Percentiles rank a stretch among this genome's conserved stretches.
phyloP scores from a whole-genome alignment of 1,284 basidiomycete species.

The Cystobasidiaceae sp. region DNA sequence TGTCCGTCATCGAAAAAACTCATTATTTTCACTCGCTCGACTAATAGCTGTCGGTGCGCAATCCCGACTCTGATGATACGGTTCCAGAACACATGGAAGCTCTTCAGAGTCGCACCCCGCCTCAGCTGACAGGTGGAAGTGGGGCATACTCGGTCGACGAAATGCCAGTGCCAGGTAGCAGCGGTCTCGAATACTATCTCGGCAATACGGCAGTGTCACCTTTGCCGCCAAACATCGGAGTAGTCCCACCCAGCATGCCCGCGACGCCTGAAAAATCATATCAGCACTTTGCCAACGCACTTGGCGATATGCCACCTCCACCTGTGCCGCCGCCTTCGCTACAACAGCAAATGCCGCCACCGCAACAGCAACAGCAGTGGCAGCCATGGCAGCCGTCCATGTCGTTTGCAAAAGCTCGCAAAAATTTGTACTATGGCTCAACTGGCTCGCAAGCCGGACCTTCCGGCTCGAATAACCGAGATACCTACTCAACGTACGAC shows the following conservation, averaged over 20 bases:
- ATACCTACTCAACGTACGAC: no score
- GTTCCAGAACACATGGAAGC: background rate
- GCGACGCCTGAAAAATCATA: background rate
- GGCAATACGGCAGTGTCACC: background rate
- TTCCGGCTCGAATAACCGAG: no score
- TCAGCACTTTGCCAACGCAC: no score
- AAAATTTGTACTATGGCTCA: no score
- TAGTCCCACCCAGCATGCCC: background rate
- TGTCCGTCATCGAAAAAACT: background rate
- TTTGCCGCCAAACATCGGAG: background rate
- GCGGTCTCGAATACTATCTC: constrained; percentile 6
- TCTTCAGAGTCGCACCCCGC: background rate
- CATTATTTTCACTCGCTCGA: background rate
- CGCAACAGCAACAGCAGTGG: no score
- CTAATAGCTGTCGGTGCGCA: constrained; percentile 18
- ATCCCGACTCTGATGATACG: constrained; percentile 24
- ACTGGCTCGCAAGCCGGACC: no score
- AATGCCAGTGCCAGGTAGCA: background rate
- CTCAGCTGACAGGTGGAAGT: background rate
- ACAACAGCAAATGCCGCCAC: no score
- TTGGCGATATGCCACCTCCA: no score
- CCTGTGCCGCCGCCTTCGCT: no score
- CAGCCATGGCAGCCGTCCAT: no score
- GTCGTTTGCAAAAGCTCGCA: no score
- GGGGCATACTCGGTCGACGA: background rate